Evolutionary conservation across 768 basidiomycete species (phyloP).

Genomic region (Suillus subluteus): DNA sequence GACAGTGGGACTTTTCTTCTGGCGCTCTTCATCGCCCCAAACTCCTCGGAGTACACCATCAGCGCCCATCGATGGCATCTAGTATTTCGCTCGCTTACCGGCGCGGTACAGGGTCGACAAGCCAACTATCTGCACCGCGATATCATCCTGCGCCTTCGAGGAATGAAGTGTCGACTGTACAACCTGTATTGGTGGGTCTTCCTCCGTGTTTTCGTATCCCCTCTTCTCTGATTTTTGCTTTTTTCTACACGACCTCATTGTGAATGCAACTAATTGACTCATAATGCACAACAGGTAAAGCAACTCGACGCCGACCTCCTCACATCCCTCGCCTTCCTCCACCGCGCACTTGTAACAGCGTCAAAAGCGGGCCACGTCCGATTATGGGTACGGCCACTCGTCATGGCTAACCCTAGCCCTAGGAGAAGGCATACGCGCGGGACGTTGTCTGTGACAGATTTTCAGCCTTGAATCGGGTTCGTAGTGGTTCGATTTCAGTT

Average conservation of each 20-base stretch:
- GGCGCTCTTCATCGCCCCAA: slow-evolving; percentile 91
- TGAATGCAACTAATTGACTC: slow-evolving; percentile 5
- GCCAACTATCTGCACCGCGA: slow-evolving; percentile 56
- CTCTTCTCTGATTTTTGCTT: too few species aligned
- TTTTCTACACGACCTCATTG: neutral
- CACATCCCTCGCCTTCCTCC: slow-evolving; percentile 75
- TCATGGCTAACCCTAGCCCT: slow-evolving; percentile 35
- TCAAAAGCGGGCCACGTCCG: slow-evolving; percentile 78
- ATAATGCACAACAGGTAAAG: slow-evolving; percentile 58
- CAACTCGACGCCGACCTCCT: slow-evolving; percentile 81
- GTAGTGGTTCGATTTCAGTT: neutral
- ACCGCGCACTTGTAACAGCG: slow-evolving; percentile 77
- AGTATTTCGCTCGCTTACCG: slow-evolving; percentile 73
- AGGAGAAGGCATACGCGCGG: slow-evolving; percentile 36
- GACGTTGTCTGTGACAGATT: slow-evolving; percentile 33
- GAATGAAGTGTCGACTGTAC: slow-evolving; percentile 87
- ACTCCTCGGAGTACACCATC: slow-evolving; percentile 68
- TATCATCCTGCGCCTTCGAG: slow-evolving; percentile 91
- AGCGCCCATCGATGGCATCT: slow-evolving; percentile 79
- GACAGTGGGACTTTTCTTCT: slow-evolving; percentile 93
- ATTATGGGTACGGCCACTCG: slow-evolving; percentile 82
- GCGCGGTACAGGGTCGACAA: slow-evolving; percentile 57
- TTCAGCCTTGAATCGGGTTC: slow-evolving; percentile 22
- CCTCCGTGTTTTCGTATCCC: neutral
- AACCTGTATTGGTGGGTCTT: slow-evolving; percentile 79